A percentile compares a stretch with the other conserved stretches of the same genome.
phyloP scores from a whole-genome alignment of 2,329 filamentous ascomycete genomes.

The Aspergillus sojae region DNA sequence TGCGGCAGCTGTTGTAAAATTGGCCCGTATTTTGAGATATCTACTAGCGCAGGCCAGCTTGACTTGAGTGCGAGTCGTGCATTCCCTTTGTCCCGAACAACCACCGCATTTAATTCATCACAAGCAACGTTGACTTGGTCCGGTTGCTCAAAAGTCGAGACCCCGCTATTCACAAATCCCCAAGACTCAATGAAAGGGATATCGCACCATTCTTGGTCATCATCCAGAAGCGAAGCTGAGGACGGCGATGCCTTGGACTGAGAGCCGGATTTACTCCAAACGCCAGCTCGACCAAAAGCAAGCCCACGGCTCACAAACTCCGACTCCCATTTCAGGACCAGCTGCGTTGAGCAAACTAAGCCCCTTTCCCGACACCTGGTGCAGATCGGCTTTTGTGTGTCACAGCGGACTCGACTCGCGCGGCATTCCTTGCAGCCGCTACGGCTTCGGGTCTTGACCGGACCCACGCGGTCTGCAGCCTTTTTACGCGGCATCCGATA shows the following conservation, averaged over 20 bases:
- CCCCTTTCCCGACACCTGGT: conserved; percentile 40
- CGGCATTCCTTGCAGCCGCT: conserved; percentile 46
- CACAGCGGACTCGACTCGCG: conserved; percentile 45
- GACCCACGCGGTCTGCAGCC: conserved; percentile 37
- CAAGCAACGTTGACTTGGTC: conserved; percentile 29
- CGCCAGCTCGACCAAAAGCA: conserved; percentile 47
- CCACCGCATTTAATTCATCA: conserved; percentile 25
- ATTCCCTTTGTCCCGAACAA: conserved; percentile 8
- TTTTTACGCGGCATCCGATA: conserved; percentile 40
- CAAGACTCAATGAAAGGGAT: conserved; percentile 32
- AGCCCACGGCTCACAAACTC: conserved; percentile 45
- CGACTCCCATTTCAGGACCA: conserved; percentile 43
- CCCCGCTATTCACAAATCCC: conserved; percentile 37
- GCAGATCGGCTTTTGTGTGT: conserved; percentile 42
- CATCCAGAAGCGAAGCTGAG: conserved; percentile 16
- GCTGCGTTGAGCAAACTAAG: conserved; percentile 38
- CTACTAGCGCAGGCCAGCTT: conserved; percentile 6
- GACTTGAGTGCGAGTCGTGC: background rate
- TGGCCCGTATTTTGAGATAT: background rate
- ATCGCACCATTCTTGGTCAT: conserved; percentile 31
- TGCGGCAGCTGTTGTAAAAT: conserved; percentile 4
- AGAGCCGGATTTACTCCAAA: conserved; percentile 40
- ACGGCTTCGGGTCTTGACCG: conserved; percentile 43
- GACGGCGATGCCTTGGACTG: conserved; percentile 22
- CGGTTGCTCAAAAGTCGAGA: conserved; percentile 31